Conservation (phyloP, 192 early-diverging fungal genomes). For the Coemansia sp. region DNA sequence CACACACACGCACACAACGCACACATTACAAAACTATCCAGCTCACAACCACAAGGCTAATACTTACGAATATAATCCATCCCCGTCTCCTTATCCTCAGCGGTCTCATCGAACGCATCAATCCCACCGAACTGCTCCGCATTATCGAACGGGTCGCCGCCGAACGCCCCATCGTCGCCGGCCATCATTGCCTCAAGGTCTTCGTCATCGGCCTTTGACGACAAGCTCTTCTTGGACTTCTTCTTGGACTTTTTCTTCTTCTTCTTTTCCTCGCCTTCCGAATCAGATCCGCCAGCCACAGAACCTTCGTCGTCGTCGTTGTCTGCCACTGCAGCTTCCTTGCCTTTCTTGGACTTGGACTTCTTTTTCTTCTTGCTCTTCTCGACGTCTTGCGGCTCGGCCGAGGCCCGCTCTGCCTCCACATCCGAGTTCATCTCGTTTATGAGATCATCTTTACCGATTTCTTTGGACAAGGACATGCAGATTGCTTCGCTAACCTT, state of each 20-base stretch:
- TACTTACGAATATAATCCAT: conserved; percentile 59
- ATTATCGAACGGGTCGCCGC: conserved; percentile 44
- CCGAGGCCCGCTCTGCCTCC: background rate
- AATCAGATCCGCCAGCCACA: background rate
- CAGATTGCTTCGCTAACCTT: conserved; percentile 1
- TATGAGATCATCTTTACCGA: background rate
- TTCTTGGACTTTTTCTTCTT: conserved; percentile 15
- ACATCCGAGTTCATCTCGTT: conserved; percentile 2
- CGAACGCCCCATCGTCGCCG: conserved; percentile 11
- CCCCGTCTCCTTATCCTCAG: conserved; percentile 45
- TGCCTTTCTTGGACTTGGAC: background rate
- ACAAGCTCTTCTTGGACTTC: conserved; percentile 7
- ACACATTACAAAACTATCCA: conserved; percentile 4
- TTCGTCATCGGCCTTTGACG: conserved; percentile 1
- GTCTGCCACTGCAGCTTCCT: background rate
- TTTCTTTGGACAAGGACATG: conserved; percentile 6
- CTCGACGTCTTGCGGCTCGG: conserved; percentile 11
- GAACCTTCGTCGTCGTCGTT: background rate
- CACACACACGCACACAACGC: background rate
- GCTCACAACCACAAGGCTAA: background rate
- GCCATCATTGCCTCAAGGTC: conserved; percentile 10
- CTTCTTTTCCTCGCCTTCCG: conserved; percentile 10
- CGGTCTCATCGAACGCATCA: conserved; percentile 53
- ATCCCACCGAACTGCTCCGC: conserved; percentile 34
- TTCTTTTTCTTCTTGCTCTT: conserved; percentile 10